Conservation (phyloP, 2,329 filamentous ascomycete species). For the Colletotrichum sp. region DNA sequence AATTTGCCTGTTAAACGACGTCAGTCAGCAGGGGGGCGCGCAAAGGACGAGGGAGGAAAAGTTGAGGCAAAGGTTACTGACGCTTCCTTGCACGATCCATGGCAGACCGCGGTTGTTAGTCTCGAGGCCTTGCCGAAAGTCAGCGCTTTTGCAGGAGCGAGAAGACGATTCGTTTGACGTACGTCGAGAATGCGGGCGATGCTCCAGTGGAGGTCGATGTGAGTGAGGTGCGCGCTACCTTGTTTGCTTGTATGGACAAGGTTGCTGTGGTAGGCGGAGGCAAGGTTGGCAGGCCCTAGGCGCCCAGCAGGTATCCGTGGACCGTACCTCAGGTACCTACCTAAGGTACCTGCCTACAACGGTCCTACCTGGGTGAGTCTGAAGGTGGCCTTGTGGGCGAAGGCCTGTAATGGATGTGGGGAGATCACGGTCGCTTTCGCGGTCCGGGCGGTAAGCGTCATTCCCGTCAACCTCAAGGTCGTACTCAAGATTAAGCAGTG, state of each 20-base stretch:
- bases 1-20: slow-evolving; percentile 72
- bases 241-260: neutral
- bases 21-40: neutral
- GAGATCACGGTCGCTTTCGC: neutral
- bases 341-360: neutral
- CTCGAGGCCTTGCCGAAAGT: slow-evolving; percentile 25
- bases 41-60: neutral
- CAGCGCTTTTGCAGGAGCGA: neutral
- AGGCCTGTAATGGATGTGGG: neutral
- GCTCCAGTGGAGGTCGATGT: neutral
- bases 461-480: neutral
- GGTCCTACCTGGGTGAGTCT: neutral
- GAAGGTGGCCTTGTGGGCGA: neutral
- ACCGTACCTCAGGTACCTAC: no score
- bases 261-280: neutral
- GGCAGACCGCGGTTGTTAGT: slow-evolving; percentile 37
- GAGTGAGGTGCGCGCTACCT: neutral
- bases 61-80: slow-evolving; percentile 37
- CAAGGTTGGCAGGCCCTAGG: neutral
- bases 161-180: neutral
- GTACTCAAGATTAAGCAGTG: neutral
- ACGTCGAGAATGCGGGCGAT: neutral
- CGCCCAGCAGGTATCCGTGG: neutral
- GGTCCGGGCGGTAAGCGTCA: slow-evolving; percentile 4
- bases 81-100: slow-evolving; percentile 73